Conservation (phyloP, 768 basidiomycete species). For the Pleurotus citrinopileatus region DNA sequence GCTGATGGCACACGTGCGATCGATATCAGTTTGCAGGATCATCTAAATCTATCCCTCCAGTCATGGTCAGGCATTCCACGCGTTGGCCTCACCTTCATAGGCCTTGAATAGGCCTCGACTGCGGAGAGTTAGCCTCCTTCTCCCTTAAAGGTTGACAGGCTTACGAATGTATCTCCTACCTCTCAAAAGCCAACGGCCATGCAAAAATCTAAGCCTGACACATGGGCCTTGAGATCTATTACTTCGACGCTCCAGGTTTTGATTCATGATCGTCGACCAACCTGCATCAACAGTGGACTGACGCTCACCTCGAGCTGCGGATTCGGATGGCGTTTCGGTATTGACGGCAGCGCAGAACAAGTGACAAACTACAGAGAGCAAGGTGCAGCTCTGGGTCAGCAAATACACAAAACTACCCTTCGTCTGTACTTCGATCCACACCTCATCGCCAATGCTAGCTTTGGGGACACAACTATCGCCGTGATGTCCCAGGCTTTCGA, state of each 20-base stretch:
- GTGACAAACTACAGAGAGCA: neutral
- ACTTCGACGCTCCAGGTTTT: neutral
- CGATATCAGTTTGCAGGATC: too few relatives aligned
- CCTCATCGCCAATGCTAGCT: neutral
- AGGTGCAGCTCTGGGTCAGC: neutral
- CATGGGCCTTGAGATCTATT: neutral
- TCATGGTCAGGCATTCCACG: too few relatives aligned
- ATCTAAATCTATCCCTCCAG: too few relatives aligned
- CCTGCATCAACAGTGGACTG: neutral
- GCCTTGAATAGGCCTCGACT: too few relatives aligned
- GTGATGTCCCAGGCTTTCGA: neutral
- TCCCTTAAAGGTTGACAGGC: too few relatives aligned
- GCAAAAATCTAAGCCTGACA: neutral
- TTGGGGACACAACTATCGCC: neutral
- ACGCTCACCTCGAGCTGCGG: neutral
- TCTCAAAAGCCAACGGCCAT: too few relatives aligned
- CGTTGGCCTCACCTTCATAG: too few relatives aligned
- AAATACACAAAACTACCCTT: neutral
- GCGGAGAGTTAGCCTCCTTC: too few relatives aligned
- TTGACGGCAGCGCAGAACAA: neutral
- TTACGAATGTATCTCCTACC: too few relatives aligned
- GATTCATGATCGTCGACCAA: neutral
- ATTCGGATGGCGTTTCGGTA: neutral
- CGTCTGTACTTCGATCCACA: neutral
- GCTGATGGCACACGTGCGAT: too few relatives aligned